Evolutionary conservation across 2,329 filamentous ascomycete genomes (phyloP).

Genomic region (Lecanicillium sp.): DNA sequence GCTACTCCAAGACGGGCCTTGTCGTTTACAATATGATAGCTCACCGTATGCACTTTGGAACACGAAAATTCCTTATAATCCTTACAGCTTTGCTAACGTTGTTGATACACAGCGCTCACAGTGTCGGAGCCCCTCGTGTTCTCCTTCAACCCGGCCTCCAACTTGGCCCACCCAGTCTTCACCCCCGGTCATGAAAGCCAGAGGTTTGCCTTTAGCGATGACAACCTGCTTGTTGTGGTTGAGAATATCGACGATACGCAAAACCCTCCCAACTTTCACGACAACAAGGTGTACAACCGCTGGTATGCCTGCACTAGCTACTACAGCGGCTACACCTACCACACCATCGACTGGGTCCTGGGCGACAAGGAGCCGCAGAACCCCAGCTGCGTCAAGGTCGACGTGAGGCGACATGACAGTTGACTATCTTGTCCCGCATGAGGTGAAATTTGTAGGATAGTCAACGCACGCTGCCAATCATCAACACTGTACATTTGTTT

Average conservation of each 20-base stretch:
- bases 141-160: too few species aligned
- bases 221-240: constrained; percentile 9
- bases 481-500: too few species aligned
- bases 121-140: too few species aligned
- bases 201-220: constrained; percentile 16
- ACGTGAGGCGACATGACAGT: constrained; percentile 13
- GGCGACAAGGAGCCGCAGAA: constrained; percentile 14
- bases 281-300: constrained; percentile 8
- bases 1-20: constrained; percentile 8
- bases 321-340: constrained; percentile 13
- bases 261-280: constrained; percentile 4
- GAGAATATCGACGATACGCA: constrained; percentile 13
- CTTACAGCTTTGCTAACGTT: too few species aligned
- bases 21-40: background rate
- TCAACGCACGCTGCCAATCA: too few species aligned
- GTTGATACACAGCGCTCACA: too few species aligned
- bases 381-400: constrained; percentile 16
- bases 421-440: too few species aligned
- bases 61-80: too few species aligned
- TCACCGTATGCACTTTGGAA: too few species aligned
- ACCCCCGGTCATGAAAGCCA: constrained; percentile 13
- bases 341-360: constrained; percentile 12
- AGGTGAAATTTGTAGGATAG: too few species aligned
- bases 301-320: constrained; percentile 15
- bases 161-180: too few species aligned